phyloP scores from a whole-genome alignment of 495 filamentous ascomycete genomes.

The Astrocystis sublimbata region DNA sequence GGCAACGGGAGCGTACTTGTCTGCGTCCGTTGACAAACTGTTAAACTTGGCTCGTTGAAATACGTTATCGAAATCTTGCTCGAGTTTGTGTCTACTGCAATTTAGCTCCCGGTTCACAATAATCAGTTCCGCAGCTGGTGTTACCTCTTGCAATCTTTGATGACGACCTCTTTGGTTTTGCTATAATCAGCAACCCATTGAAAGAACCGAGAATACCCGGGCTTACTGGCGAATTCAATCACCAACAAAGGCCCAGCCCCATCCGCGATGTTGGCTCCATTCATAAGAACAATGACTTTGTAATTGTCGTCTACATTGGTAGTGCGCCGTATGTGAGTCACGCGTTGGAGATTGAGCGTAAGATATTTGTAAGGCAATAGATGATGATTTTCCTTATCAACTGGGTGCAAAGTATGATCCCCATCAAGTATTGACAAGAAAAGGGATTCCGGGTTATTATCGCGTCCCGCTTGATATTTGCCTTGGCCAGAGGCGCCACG shows the following conservation, averaged over 20 bases:
- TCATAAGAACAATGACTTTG: conserved; percentile 8
- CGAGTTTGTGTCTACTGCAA: conserved; percentile 19
- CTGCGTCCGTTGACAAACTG: conserved; percentile 1
- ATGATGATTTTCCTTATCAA: conserved; percentile 4
- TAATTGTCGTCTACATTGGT: neutral
- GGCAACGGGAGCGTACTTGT: neutral
- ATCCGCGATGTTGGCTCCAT: neutral
- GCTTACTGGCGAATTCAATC: conserved; percentile 22
- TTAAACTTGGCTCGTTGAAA: conserved; percentile 4
- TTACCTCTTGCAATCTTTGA: conserved; percentile 16
- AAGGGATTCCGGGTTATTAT: conserved; percentile 15
- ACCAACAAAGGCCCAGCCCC: conserved; percentile 18
- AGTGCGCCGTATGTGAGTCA: neutral
- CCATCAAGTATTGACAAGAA: conserved; percentile 20
- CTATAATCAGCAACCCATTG: conserved; percentile 19
- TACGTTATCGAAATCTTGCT: conserved; percentile 17
- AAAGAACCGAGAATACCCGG: conserved; percentile 20
- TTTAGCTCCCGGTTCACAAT: conserved; percentile 11
- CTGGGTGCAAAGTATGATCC: conserved; percentile 21
- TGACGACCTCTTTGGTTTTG: neutral
- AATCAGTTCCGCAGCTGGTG: neutral
- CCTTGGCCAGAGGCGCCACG: conserved; percentile 26
- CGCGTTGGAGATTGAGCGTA: conserved; percentile 20
- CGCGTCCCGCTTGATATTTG: conserved; percentile 17
- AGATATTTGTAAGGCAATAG: conserved; percentile 22